A percentile compares a stretch with the other conserved stretches of the same genome.
Evolutionary conservation across 2,329 filamentous ascomycete species (phyloP).

Genomic region (Beauveria sp.): DNA sequence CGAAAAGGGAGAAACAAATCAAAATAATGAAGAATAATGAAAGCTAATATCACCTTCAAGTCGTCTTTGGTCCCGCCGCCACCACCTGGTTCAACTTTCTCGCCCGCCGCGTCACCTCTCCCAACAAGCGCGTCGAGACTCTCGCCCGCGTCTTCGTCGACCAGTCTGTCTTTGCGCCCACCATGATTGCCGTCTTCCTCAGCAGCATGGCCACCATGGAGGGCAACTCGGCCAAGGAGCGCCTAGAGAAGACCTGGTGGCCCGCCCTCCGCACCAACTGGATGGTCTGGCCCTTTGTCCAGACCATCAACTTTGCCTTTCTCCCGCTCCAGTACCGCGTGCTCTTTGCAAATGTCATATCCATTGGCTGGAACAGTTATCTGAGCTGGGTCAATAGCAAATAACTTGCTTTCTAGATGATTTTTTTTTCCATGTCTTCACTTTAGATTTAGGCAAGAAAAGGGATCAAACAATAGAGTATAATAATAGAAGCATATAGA

Average conservation of each 20-base stretch:
- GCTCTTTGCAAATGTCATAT: slow-evolving; percentile 78
- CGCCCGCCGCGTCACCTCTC: slow-evolving; percentile 57
- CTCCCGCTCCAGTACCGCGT: slow-evolving; percentile 78
- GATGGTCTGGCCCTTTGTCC: slow-evolving; percentile 80
- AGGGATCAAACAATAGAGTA: neutral
- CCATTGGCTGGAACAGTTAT: slow-evolving; percentile 58
- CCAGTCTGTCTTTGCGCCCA: slow-evolving; percentile 77
- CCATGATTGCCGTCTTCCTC: slow-evolving; percentile 75
- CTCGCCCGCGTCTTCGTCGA: slow-evolving; percentile 71
- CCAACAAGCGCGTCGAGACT: slow-evolving; percentile 61
- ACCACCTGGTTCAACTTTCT: slow-evolving; percentile 83
- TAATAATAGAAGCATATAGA: slow-evolving; percentile 10
- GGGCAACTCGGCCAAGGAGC: slow-evolving; percentile 52
- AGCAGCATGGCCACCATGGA: slow-evolving; percentile 78
- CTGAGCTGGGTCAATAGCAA: slow-evolving; percentile 53
- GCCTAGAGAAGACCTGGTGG: slow-evolving; percentile 63
- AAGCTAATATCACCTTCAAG: slow-evolving; percentile 29
- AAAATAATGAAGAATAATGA: neutral
- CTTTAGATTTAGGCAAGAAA: no score
- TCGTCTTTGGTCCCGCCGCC: slow-evolving; percentile 78
- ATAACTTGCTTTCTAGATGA: slow-evolving; percentile 12
- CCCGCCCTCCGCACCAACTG: slow-evolving; percentile 75
- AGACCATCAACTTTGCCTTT: slow-evolving; percentile 80
- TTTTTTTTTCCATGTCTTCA: neutral
- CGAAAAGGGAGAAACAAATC: neutral